Evolutionary conservation across 345 rosid species (phyloP), one percentile per base, ranked within the genome.

Genomic region (Murraya koenigii): DNA sequence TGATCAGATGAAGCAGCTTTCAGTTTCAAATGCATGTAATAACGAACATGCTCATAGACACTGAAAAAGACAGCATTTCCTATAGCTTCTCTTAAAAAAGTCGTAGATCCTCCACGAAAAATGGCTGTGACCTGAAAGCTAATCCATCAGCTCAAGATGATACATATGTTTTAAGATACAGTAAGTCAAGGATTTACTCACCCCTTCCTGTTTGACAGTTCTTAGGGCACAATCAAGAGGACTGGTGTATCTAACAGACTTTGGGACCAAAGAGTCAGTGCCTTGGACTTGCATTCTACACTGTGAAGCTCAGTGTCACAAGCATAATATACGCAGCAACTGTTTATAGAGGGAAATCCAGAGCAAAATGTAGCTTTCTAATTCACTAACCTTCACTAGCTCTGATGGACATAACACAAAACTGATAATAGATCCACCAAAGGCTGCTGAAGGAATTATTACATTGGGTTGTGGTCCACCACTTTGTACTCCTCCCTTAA

Each of bases 271-370:
- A 5, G 96, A 89, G 74, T 89, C 94, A 0, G 94, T 82, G 78
- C 97, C 98, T 81, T 97, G 99, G 86, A 97, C 87, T 89, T 97
- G 99, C 97, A 94, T 93, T 87, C 97, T 93, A 89, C 97, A 93
- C 96, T 97, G 97, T 90, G 82, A 80, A 82, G 80, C 82, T 60
- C 76, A 76, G 76, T 77, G 84, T 87, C 89, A 87, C 66, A 66
- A 56, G 61, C 80, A 86, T 73, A 79, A 32, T 60, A 71, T 33
- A 28, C 64, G 82, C 73, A 30, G 81, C 54, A 67, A 75, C 8
- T 36, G 25, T 69, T 64, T 28, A 69, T 4, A 68, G 28, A 28
- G 32, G 58, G 38, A 67, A 75, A 36, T 25, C 23, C 0, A 36
- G 15, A 44, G 33, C 65, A 71, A 39, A 10, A 36, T 11, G 30